Evolutionary conservation across 345 rosid species (phyloP), one percentile per base, ranked within the genome.

Genomic region (Physaria fendleri): DNA sequence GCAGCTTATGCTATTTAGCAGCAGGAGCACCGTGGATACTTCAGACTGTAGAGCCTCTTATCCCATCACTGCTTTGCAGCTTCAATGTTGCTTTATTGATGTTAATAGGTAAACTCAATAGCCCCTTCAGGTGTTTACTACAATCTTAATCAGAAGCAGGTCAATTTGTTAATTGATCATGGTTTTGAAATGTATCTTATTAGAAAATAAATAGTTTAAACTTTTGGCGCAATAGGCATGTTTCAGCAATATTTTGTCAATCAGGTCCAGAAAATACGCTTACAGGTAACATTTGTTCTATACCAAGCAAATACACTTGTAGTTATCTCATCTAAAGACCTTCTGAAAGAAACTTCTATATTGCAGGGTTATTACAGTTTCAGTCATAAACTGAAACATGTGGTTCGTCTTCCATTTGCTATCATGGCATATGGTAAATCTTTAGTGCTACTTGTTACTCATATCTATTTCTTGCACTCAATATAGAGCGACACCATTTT

Each of bases 311-410:
- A 50, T 65, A 17, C 15, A 18, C 17, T 21, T 47, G 11, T 57
- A 37, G 8, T 54, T 6, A 6, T 62, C 38, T 46, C 17, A 35
- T 28, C 32, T 39, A 24, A 21, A 21, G 43, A 46, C 37, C 44
- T 38, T 29, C 62, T 54, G 51, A 46, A 54, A 23, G 17, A 46
- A 46, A 37, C 13, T 49, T 62, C 13, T 32, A n/a, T n/a, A n/a
- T 54, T 69, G 68, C 65, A 92, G 97, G 98, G 98, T 15, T 92
- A 92, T 67, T 92, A 92, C 71, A 88, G 97, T 78, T 90, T 88
- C 80, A 88, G 98, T 68, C 95, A 88, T 85, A 92, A 92, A 76
- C 47, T 92, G 82, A 92, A 92, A 84, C 93, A 92, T 73, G 71
- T 92, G 54, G 97, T 88, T 57, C 95, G 93, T 30, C 76, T 88